Conservation (phyloP, 1,284 basidiomycete genomes). For the Microbotryum violaceum region DNA sequence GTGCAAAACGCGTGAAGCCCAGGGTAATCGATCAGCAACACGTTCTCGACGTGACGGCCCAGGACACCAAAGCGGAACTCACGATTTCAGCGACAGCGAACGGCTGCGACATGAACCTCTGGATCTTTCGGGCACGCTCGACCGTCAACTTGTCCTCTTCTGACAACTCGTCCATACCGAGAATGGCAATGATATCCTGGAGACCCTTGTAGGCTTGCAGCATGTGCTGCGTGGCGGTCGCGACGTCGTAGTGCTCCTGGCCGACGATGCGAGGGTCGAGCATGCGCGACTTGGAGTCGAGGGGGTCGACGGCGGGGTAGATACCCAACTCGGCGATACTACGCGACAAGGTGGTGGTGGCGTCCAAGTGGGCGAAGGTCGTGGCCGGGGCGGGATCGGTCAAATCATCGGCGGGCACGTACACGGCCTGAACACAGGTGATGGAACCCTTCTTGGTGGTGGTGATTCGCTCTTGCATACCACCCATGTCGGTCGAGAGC, state of each 20-base stretch:
- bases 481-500: constrained; percentile 98
- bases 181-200: constrained; percentile 82
- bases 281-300: constrained; percentile 99
- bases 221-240: constrained; percentile 93
- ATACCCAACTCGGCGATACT: constrained; percentile 99
- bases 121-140: constrained; percentile 53
- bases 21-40: not conserved
- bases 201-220: constrained; percentile 99
- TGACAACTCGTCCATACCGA: constrained; percentile 99
- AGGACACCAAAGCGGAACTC: not conserved
- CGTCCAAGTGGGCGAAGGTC: constrained; percentile 99
- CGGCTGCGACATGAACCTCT: constrained; percentile 74
- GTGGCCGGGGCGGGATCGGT: constrained; percentile 99
- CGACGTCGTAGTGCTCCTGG: constrained; percentile 87
- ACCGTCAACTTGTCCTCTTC: constrained; percentile 99
- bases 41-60: not conserved
- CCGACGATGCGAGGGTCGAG: constrained; percentile 95
- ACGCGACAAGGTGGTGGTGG: constrained; percentile 97
- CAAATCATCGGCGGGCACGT: constrained; percentile 99
- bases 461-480: constrained; percentile 63
- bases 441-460: constrained; percentile 99
- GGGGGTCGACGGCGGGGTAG: constrained; percentile 98
- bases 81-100: constrained; percentile 86
- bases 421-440: constrained; percentile 98
- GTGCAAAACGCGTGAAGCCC: constrained; percentile 35